Conservation (phyloP, 1,139 yeast species). For the Candida smagusa region DNA sequence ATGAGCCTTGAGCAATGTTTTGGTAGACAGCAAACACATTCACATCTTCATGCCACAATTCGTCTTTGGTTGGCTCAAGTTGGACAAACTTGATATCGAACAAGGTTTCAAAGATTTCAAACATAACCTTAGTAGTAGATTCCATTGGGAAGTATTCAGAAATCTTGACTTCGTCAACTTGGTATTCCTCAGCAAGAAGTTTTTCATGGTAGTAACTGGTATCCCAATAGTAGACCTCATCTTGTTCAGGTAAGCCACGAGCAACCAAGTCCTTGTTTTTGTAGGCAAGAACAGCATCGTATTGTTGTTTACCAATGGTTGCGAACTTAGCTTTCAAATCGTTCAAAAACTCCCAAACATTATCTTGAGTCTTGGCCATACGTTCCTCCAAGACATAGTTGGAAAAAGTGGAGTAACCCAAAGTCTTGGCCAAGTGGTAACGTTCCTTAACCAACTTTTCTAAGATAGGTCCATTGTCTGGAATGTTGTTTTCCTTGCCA, state of each 20-base stretch:
- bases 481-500: slow-evolving; percentile 65
- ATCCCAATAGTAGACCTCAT: slow-evolving; percentile 69
- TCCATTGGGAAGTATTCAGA: slow-evolving; percentile 78
- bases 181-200: slow-evolving; percentile 61
- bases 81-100: slow-evolving; percentile 66
- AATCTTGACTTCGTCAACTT: slow-evolving; percentile 69
- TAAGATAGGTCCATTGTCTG: slow-evolving; percentile 59
- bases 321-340: slow-evolving; percentile 58
- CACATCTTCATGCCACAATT: slow-evolving; percentile 75
- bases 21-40: slow-evolving; percentile 74
- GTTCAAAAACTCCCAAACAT: slow-evolving; percentile 56
- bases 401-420: slow-evolving; percentile 68
- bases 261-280: slow-evolving; percentile 51
- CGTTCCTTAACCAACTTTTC: slow-evolving; percentile 59
- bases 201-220: slow-evolving; percentile 61
- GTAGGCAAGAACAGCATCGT: slow-evolving; percentile 44
- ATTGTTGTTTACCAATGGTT: slow-evolving; percentile 58
- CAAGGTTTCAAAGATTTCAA: slow-evolving; percentile 63
- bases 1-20: slow-evolving; percentile 37
- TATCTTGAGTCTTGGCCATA: slow-evolving; percentile 69
- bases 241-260: slow-evolving; percentile 41
- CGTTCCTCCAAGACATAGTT: slow-evolving; percentile 70
- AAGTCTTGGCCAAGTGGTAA: slow-evolving; percentile 54
- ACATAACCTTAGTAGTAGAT: slow-evolving; percentile 64
- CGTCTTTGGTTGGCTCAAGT: slow-evolving; percentile 32